These are phyloP conservation scores for Tylopilus sp. DNA, from an alignment of 768 basidiomycete genomes.

Conservation along the genomic window DNA sequence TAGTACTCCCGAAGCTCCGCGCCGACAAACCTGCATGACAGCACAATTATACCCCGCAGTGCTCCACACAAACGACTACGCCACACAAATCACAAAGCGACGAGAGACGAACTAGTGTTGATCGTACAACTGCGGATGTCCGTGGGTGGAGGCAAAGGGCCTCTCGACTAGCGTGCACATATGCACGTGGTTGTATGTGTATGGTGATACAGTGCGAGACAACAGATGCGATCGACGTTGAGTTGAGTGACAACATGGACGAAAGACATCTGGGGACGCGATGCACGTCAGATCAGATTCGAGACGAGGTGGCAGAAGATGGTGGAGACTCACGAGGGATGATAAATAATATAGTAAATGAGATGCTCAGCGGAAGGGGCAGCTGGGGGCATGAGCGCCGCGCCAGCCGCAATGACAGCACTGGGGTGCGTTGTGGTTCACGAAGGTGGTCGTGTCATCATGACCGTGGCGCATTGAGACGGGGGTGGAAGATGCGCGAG, in stretches of 20 bases:
- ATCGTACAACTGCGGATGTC: constrained; percentile 30
- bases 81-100: constrained; percentile 8
- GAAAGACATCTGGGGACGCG: constrained; percentile 14
- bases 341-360: constrained; percentile 14
- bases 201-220: constrained; percentile 32
- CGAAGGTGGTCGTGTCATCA: constrained; percentile 29
- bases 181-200: constrained; percentile 33
- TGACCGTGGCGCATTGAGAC: constrained; percentile 21
- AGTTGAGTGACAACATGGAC: constrained; percentile 30
- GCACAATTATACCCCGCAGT: constrained; percentile 11
- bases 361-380: constrained; percentile 56
- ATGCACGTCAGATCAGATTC: too few species aligned
- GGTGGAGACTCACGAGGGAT: constrained; percentile 21
- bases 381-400: constrained; percentile 53
- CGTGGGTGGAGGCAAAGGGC: constrained; percentile 5
- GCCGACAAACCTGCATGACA: constrained; percentile 24
- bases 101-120: constrained; percentile 6
- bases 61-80: constrained; percentile 12
- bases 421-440: constrained; percentile 61
- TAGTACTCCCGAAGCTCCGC: constrained; percentile 15
- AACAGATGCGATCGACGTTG: constrained; percentile 31
- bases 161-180: constrained; percentile 30
- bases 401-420: constrained; percentile 79
- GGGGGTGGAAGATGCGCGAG: constrained; percentile 17
- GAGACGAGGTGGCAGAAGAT: neutral